A percentile compares a stretch with the other conserved stretches of the same genome.
These are phyloP conservation scores for Crithidia sp. DNA, from an alignment of 208 protist genomes.

Conservation along the genomic window DNA sequence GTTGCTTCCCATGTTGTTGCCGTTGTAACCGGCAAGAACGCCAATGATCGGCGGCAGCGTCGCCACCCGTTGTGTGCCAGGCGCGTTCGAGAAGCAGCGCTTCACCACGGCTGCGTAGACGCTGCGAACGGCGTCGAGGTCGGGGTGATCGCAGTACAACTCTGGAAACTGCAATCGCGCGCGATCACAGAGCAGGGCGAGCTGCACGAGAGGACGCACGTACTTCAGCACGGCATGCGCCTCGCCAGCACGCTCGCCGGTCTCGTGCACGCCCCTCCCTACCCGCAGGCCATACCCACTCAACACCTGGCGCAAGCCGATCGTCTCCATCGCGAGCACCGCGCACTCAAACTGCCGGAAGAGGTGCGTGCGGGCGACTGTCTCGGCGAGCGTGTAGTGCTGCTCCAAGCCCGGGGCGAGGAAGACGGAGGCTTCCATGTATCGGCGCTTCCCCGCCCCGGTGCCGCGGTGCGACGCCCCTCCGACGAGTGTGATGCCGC, in stretches of 20 bases:
- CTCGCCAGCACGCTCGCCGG: background rate
- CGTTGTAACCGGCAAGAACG: conserved; percentile 22
- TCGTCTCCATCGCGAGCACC: conserved; percentile 48
- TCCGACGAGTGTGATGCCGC: conserved; percentile 18
- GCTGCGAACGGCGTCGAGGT: conserved; percentile 18
- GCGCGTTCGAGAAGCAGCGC: conserved; percentile 23
- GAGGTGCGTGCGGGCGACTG: conserved; percentile 53
- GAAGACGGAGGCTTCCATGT: conserved; percentile 52
- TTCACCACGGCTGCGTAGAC: conserved; percentile 21
- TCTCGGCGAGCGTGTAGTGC: conserved; percentile 41
- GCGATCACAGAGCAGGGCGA: conserved; percentile 22
- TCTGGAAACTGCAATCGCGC: conserved; percentile 45
- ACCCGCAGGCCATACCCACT: conserved; percentile 31
- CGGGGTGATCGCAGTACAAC: conserved; percentile 47
- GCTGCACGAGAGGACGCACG: conserved; percentile 17
- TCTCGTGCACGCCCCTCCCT: background rate
- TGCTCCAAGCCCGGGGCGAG: conserved; percentile 52
- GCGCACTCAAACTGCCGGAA: conserved; percentile 58
- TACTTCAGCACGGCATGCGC: conserved; percentile 7
- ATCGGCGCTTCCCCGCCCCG: background rate
- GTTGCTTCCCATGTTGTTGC: background rate
- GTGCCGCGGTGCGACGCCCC: conserved; percentile 4
- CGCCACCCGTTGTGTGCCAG: background rate
- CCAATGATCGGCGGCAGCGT: conserved; percentile 9
- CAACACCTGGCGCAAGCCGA: conserved; percentile 49